Conservation (phyloP, 176 grass and related monocot species). For the sorghum (Sorghum bicolor) region DNA sequence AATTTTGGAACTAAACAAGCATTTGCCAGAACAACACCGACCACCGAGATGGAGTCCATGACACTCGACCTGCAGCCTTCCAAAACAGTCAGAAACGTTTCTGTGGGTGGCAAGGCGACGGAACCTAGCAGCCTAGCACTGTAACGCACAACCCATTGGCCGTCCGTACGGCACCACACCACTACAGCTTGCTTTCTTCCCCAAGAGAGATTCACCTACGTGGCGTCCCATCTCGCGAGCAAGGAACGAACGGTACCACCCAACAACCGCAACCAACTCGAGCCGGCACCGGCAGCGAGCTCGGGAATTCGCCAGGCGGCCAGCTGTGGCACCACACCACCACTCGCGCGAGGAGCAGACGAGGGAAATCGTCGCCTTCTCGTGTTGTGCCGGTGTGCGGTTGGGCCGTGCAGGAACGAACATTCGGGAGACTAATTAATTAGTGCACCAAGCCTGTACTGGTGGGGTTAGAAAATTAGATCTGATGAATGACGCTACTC, state of each 20-base stretch:
- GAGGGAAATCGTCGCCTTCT: neutral
- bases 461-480: neutral
- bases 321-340: neutral
- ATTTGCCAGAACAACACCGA: neutral
- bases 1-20: too few relatives aligned
- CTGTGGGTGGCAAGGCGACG: neutral
- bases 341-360: neutral
- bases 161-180: neutral
- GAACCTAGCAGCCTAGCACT: too few relatives aligned
- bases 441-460: neutral
- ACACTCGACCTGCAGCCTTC: neutral
- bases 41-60: neutral
- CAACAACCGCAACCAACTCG: constrained; percentile 11
- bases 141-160: neutral
- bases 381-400: neutral
- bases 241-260: neutral
- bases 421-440: constrained; percentile 12
- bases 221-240: neutral
- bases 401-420: neutral
- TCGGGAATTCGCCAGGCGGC: neutral
- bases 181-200: neutral
- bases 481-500: neutral
- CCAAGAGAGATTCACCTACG: neutral
- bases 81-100: neutral
- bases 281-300: neutral